Conservation (phyloP, 1,139 yeast species). For the Lodderomyces elongisporus region DNA sequence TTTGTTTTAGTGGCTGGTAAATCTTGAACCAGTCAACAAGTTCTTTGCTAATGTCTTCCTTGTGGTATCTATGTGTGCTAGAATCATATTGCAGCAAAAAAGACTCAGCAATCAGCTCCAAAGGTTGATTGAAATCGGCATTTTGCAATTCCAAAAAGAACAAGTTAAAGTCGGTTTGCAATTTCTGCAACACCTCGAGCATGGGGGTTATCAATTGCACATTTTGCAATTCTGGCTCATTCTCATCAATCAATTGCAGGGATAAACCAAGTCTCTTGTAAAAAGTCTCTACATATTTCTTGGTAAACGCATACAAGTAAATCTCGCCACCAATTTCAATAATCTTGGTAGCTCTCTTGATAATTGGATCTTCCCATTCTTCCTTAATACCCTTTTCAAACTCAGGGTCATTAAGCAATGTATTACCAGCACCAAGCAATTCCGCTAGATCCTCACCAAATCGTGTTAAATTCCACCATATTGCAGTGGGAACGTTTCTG, state of each 20-base stretch:
- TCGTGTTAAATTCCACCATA: slow-evolving; percentile 91
- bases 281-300: slow-evolving; percentile 55
- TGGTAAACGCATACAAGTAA: slow-evolving; percentile 59
- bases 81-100: slow-evolving; percentile 18
- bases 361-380: slow-evolving; percentile 48
- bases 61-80: slow-evolving; percentile 21
- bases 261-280: slow-evolving; percentile 65
- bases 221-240: slow-evolving; percentile 32
- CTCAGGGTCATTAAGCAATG: slow-evolving; percentile 37
- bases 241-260: slow-evolving; percentile 31
- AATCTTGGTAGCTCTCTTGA: slow-evolving; percentile 58
- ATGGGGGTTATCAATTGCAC: slow-evolving; percentile 54
- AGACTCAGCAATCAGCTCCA: slow-evolving; percentile 22
- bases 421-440: slow-evolving; percentile 65
- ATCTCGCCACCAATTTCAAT: slow-evolving; percentile 63
- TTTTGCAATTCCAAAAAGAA: slow-evolving; percentile 66
- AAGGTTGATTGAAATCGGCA: slow-evolving; percentile 18
- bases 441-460: slow-evolving; percentile 83
- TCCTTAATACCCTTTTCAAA: slow-evolving; percentile 34
- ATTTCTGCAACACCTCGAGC: slow-evolving; percentile 54
- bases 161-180: slow-evolving; percentile 73
- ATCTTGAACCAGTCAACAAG: slow-evolving; percentile 36
- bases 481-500: slow-evolving; percentile 73
- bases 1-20: slow-evolving; percentile 34
- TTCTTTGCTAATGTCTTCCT: slow-evolving; percentile 28